phyloP scores from a whole-genome alignment of 768 basidiomycete species.

The Cystobasidium tubakii region DNA sequence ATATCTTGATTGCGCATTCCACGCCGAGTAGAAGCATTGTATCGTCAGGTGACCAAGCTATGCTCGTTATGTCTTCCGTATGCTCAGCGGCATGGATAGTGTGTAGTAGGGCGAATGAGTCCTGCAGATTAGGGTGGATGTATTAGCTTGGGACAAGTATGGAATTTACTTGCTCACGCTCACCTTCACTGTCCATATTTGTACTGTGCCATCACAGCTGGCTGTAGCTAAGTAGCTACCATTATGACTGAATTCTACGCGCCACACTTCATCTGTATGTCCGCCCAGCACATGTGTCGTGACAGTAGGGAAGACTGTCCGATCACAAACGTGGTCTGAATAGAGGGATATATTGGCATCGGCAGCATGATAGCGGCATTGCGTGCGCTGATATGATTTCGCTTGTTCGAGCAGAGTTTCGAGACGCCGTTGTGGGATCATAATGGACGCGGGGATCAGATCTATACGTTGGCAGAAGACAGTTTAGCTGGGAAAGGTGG shows the following conservation, averaged over 20 bases:
- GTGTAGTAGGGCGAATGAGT: slow-evolving; percentile 55
- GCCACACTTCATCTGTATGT: slow-evolving; percentile 93
- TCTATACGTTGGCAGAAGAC: slow-evolving; percentile 52
- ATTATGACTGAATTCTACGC: slow-evolving; percentile 87
- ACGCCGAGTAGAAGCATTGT: slow-evolving; percentile 72
- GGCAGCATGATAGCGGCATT: slow-evolving; percentile 76
- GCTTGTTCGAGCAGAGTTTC: slow-evolving; percentile 79
- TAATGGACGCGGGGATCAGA: slow-evolving; percentile 80
- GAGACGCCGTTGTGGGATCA: slow-evolving; percentile 87
- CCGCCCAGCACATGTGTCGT: slow-evolving; percentile 79
- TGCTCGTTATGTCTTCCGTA: slow-evolving; percentile 65
- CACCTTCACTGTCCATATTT: slow-evolving; percentile 83
- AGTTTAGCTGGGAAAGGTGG: slow-evolving; percentile 12
- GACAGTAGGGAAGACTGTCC: slow-evolving; percentile 70
- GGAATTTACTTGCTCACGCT: slow-evolving; percentile 46
- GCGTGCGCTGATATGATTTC: slow-evolving; percentile 66
- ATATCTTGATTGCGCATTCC: slow-evolving; percentile 75
- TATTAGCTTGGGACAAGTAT: slow-evolving; percentile 22
- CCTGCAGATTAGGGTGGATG: slow-evolving; percentile 47
- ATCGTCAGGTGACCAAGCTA: slow-evolving; percentile 93
- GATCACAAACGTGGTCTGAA: slow-evolving; percentile 74
- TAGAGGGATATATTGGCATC: slow-evolving; percentile 70
- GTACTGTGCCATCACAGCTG: slow-evolving; percentile 76
- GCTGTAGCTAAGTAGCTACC: slow-evolving; percentile 78
- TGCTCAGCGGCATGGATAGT: slow-evolving; percentile 61